These are phyloP conservation scores for Phycomyces blakesleeanus DNA, from an alignment of 192 early-diverging fungal genomes.

Conservation along the genomic window DNA sequence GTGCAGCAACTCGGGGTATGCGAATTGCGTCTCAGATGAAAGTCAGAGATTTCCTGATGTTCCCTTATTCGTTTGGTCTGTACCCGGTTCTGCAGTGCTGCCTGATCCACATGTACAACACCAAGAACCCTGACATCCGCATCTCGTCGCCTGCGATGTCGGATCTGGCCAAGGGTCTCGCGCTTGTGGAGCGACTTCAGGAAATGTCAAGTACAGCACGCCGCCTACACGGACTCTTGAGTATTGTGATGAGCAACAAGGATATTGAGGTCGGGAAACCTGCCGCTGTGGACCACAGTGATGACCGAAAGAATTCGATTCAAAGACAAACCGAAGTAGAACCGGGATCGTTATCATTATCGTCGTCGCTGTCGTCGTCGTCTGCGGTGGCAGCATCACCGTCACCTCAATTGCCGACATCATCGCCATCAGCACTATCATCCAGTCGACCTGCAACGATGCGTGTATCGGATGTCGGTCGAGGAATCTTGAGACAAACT, in stretches of 20 bases:
- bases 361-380: neutral
- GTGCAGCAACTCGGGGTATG: slow-evolving; percentile 31
- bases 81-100: slow-evolving; percentile 31
- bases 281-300: neutral
- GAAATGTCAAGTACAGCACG: slow-evolving; percentile 25
- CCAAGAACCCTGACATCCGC: slow-evolving; percentile 26
- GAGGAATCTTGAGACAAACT: slow-evolving; percentile 7
- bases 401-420: neutral
- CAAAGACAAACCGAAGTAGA: neutral
- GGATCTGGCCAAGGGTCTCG: slow-evolving; percentile 17
- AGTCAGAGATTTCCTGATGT: slow-evolving; percentile 28
- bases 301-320: neutral
- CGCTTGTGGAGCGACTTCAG: slow-evolving; percentile 13
- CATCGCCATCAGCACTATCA: neutral
- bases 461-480: slow-evolving; percentile 14
- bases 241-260: slow-evolving; percentile 21
- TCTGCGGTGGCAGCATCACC: neutral
- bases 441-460: neutral
- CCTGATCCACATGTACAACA: slow-evolving; percentile 33
- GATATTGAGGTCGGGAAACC: slow-evolving; percentile 11
- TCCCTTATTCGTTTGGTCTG: slow-evolving; percentile 32
- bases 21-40: slow-evolving; percentile 21
- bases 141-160: slow-evolving; percentile 24
- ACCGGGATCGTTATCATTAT: neutral
- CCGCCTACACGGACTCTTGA: slow-evolving; percentile 14